phyloP scores from a whole-genome alignment of 371 early-diverging fungal genomes.

The Zopfochytrium polystomum region DNA sequence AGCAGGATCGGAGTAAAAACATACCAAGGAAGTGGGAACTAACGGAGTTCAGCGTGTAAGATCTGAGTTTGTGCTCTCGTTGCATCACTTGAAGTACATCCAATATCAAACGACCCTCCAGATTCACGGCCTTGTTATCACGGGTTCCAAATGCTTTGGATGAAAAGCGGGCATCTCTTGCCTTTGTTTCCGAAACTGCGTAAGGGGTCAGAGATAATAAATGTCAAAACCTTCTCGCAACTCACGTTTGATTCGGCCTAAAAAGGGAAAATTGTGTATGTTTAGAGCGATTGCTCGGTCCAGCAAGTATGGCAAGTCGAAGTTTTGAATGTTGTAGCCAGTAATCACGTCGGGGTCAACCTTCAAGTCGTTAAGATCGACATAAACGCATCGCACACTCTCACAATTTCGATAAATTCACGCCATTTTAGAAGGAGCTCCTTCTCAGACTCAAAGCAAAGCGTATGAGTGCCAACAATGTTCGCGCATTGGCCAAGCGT shows the following conservation, averaged over 20 bases:
- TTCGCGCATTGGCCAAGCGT: slow-evolving; percentile 84
- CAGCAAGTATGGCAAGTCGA: slow-evolving; percentile 97
- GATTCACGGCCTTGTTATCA: slow-evolving; percentile 79
- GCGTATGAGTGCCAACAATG: slow-evolving; percentile 91
- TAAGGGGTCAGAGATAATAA: not conserved
- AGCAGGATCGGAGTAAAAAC: slow-evolving; percentile 5
- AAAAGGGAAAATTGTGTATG: slow-evolving; percentile 71
- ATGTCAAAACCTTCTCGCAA: not conserved
- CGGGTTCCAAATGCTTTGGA: slow-evolving; percentile 93
- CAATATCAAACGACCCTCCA: slow-evolving; percentile 95
- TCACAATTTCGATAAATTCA: slow-evolving; percentile 72
- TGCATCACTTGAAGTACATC: slow-evolving; percentile 97
- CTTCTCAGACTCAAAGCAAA: slow-evolving; percentile 79
- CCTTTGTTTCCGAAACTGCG: slow-evolving; percentile 55
- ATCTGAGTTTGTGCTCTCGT: slow-evolving; percentile 95
- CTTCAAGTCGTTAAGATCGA: slow-evolving; percentile 23
- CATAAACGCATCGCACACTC: not conserved
- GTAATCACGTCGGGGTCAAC: slow-evolving; percentile 98
- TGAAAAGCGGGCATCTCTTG: slow-evolving; percentile 80
- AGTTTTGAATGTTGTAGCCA: slow-evolving; percentile 98
- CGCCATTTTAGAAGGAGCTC: slow-evolving; percentile 87
- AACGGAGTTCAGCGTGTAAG: slow-evolving; percentile 97
- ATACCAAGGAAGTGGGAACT: slow-evolving; percentile 91
- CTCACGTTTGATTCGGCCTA: slow-evolving; percentile 78
- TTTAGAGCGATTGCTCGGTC: slow-evolving; percentile 87